A percentile compares a stretch with the other conserved stretches of the same genome.
These are phyloP conservation scores for Penicillium sp. DNA, from an alignment of 2,329 filamentous ascomycete genomes.

Conservation along the genomic window DNA sequence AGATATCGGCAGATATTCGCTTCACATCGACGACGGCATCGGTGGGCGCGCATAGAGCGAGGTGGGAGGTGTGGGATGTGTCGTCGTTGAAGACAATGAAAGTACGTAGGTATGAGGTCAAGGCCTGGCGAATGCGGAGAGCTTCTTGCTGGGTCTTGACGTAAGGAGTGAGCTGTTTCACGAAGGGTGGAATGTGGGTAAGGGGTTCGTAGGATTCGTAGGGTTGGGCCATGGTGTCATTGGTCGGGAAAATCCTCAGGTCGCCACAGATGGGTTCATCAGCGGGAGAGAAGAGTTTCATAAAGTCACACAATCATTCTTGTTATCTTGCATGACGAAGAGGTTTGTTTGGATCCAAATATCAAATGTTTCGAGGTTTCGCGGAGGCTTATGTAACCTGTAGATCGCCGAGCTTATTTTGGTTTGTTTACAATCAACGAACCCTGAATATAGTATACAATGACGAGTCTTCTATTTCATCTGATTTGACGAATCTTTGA, in stretches of 20 bases:
- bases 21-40: conserved; percentile 35
- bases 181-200: conserved; percentile 36
- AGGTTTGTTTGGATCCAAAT: not conserved
- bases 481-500: not conserved
- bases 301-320: not conserved
- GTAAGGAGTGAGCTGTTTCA: conserved; percentile 39
- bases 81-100: conserved; percentile 35
- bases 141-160: conserved; percentile 40
- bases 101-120: conserved; percentile 40
- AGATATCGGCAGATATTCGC: conserved; percentile 40
- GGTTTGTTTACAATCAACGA: not conserved
- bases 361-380: conserved; percentile 12
- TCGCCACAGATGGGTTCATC: not conserved
- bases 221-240: conserved; percentile 28
- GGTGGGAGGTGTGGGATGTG: conserved; percentile 30
- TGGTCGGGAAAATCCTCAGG: not conserved
- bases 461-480: too few relatives aligned
- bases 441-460: not conserved
- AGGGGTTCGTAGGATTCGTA: conserved; percentile 10
- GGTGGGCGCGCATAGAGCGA: conserved; percentile 36
- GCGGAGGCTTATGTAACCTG: conserved; percentile 18
- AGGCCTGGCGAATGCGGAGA: conserved; percentile 39
- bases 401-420: conserved; percentile 9
- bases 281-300: not conserved
- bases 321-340: not conserved